Base-by-base conservation (phyloP, 352 stramenopile species). In the Globisporangium cystogenes region DNA sequence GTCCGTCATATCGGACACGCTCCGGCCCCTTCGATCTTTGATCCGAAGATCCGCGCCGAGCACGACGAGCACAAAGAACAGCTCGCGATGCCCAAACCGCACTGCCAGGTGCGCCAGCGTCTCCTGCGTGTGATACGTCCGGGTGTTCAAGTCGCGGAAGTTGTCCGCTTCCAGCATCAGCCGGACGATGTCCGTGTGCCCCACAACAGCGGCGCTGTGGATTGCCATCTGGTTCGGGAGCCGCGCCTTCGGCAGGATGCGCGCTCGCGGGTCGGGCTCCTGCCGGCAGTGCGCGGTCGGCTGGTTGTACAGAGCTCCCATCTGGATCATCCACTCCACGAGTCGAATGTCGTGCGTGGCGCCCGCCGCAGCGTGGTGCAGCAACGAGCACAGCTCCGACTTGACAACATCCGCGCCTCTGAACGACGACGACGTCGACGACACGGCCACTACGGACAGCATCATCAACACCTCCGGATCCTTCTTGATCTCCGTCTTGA, bases 251-350 rank as follows among this genome's bases (percentile, higher is more conserved):
- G 27, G 16, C 15, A 18, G 27, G 21, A 12, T 15, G 23, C 48
- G 21, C n/a, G 62, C 44, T 23, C 48, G 41, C 37, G 48, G 57
- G 23, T 37, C 33, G 4, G 47, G 24, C 29, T 52, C 35, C 10
- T 49, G 37, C 3, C 59, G 51, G 16, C 59, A 61, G 33, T 61
- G 51, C 23, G 56, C 7, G 16, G 57, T 51, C 15, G 59, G 59
- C 20, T 70, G 53, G 27, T 50, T 49, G n/a, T 46, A 18, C 5
- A 67, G 55, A 1, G 53, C 59, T 27, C 53, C 62, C 54, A 76
- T 68, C 20, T 77, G 60, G 43, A 72, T 59, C 36, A 80, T 55
- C 61, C 64, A 80, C 35, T 80, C 67, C 0, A 72, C 59, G 8
- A 75, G 60, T 0, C 54, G 37, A 6, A 21, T 39, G 20, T 81